These are phyloP conservation scores for Tanacetum coccineum DNA, from an alignment of 129 eudicot species.

Conservation along the genomic window DNA sequence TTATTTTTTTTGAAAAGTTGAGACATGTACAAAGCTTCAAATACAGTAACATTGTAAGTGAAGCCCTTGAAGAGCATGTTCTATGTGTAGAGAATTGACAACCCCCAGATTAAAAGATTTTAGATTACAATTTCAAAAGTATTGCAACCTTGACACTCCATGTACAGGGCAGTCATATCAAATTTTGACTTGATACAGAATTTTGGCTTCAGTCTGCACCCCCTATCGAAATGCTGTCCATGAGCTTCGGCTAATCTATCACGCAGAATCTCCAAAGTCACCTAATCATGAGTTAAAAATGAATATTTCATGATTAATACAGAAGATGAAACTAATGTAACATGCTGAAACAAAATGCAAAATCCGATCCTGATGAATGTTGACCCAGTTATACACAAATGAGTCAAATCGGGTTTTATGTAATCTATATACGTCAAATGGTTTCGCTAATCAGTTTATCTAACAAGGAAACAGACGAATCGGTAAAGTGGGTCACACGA, in stretches of 20 bases:
- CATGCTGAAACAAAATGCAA: slow-evolving; percentile 11
- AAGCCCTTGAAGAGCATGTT: not conserved
- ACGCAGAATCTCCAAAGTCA: slow-evolving; percentile 52
- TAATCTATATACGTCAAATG: not conserved
- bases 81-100: not conserved
- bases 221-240: slow-evolving; percentile 74
- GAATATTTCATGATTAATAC: not conserved
- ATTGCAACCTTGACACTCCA: slow-evolving; percentile 62
- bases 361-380: not conserved
- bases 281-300: slow-evolving; percentile 34
- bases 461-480: not conserved
- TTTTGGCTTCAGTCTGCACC: slow-evolving; percentile 70
- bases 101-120: slow-evolving; percentile 5
- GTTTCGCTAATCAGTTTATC: not conserved
- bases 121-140: slow-evolving; percentile 80
- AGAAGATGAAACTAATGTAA: not conserved
- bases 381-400: not conserved
- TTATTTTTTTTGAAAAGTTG: too few species aligned
- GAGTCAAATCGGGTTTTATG: not conserved
- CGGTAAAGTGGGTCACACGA: not conserved
- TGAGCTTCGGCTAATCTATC: slow-evolving; percentile 76
- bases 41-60: too few species aligned
- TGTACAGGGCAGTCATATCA: slow-evolving; percentile 64
- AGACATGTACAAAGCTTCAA: not conserved
- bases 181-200: slow-evolving; percentile 60